A percentile compares a stretch with the other conserved stretches of the same genome.
These are phyloP conservation scores for Fusarium mangiferae DNA, from an alignment of 2,329 filamentous ascomycete genomes.

Conservation along the genomic window DNA sequence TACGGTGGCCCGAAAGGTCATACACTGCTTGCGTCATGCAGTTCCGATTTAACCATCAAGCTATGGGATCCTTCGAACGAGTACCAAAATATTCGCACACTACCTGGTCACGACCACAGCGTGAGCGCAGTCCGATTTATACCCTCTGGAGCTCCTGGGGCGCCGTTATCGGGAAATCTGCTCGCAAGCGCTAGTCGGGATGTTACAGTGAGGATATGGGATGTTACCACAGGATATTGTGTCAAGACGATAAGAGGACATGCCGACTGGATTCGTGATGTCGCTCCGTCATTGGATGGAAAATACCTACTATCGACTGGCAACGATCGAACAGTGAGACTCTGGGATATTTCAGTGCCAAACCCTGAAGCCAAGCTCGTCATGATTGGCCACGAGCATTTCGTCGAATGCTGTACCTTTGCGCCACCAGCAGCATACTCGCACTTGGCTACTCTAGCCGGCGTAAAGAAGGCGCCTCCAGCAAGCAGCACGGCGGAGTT, in stretches of 20 bases:
- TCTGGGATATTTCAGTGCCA: slow-evolving; percentile 82
- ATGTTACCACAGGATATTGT: slow-evolving; percentile 91
- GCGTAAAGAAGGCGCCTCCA: slow-evolving; percentile 83
- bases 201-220: slow-evolving; percentile 88
- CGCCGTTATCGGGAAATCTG: slow-evolving; percentile 82
- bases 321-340: slow-evolving; percentile 80
- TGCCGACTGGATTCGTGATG: slow-evolving; percentile 89
- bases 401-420: slow-evolving; percentile 86
- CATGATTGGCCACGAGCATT: slow-evolving; percentile 87
- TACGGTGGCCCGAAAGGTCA: slow-evolving; percentile 79
- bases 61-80: slow-evolving; percentile 92
- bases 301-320: slow-evolving; percentile 84
- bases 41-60: slow-evolving; percentile 91
- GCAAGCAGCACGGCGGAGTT: slow-evolving; percentile 83
- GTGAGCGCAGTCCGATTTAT: slow-evolving; percentile 91
- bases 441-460: slow-evolving; percentile 81
- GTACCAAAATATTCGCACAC: slow-evolving; percentile 93
- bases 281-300: slow-evolving; percentile 84
- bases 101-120: slow-evolving; percentile 92
- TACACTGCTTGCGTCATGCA: slow-evolving; percentile 74
- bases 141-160: slow-evolving; percentile 81
- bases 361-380: slow-evolving; percentile 79
- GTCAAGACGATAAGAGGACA: slow-evolving; percentile 90
- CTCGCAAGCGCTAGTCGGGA: slow-evolving; percentile 89
- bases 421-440: slow-evolving; percentile 82